phyloP scores from a whole-genome alignment of 2,329 filamentous ascomycete genomes.

The Ophiostoma himal-ulmi region DNA sequence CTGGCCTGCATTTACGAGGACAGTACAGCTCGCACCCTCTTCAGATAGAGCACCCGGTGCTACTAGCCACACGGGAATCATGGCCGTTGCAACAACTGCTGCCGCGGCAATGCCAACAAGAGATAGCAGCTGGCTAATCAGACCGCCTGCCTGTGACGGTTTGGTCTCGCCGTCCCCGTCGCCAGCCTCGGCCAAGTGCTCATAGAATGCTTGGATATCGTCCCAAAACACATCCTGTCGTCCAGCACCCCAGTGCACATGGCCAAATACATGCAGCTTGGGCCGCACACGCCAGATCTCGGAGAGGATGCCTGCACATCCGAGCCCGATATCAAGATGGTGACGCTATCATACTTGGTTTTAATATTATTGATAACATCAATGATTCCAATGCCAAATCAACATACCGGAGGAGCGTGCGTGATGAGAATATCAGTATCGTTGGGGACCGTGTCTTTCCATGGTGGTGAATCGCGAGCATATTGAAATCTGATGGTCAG shows the following conservation, averaged over 20 bases:
- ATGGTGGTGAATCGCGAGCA: conserved; percentile 57
- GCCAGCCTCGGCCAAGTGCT: conserved; percentile 48
- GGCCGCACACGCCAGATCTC: conserved; percentile 73
- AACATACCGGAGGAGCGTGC: conserved; percentile 64
- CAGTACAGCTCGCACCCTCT: conserved; percentile 14
- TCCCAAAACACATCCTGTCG: conserved; percentile 68
- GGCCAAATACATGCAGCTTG: conserved; percentile 74
- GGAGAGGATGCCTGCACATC: conserved; percentile 62
- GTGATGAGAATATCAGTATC: conserved; percentile 76
- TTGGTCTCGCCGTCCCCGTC: neutral
- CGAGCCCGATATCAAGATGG: conserved; percentile 64
- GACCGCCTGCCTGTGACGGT: conserved; percentile 17
- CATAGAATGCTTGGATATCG: conserved; percentile 63
- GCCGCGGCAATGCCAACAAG: conserved; percentile 43
- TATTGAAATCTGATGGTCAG: conserved; percentile 60
- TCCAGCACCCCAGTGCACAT: conserved; percentile 73
- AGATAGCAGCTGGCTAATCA: conserved; percentile 41
- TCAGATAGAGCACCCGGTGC: neutral
- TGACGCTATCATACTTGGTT: conserved; percentile 42
- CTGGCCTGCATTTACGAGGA: conserved; percentile 54
- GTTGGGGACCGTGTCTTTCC: conserved; percentile 63
- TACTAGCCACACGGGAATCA: conserved; percentile 20
- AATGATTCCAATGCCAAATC: neutral
- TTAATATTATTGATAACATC: neutral
- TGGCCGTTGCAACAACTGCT: conserved; percentile 41